Evolutionary conservation across 768 basidiomycete genomes (phyloP).

Genomic region (Sarcodon aspratus): DNA sequence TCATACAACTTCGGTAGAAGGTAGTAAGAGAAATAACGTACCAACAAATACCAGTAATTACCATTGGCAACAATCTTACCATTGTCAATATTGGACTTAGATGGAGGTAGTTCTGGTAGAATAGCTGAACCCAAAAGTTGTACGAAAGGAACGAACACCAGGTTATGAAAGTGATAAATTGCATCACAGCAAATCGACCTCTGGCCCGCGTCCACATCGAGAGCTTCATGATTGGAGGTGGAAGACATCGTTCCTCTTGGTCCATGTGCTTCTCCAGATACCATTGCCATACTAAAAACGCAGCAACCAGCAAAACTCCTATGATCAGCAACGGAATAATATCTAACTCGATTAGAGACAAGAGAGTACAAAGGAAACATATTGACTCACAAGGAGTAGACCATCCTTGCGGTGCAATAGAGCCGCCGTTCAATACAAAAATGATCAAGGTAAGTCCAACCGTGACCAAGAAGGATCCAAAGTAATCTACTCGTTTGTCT

Average conservation of each 20-base stretch:
- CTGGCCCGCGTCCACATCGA: slow-evolving; percentile 52
- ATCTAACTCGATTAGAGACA: slow-evolving; percentile 25
- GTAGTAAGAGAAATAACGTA: background rate
- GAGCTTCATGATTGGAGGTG: slow-evolving; percentile 56
- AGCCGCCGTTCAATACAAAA: slow-evolving; percentile 63
- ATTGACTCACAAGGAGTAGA: slow-evolving; percentile 36
- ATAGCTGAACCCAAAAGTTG: slow-evolving; percentile 51
- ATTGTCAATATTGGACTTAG: slow-evolving; percentile 50
- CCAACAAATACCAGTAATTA: slow-evolving; percentile 50
- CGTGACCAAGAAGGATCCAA: slow-evolving; percentile 59
- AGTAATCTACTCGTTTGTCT: slow-evolving; percentile 55
- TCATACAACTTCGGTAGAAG: background rate
- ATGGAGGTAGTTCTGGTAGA: slow-evolving; percentile 54
- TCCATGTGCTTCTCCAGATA: slow-evolving; percentile 33
- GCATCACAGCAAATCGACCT: slow-evolving; percentile 51
- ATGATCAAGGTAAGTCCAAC: slow-evolving; percentile 56
- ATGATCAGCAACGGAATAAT: slow-evolving; percentile 61
- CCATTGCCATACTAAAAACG: slow-evolving; percentile 59
- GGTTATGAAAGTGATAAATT: slow-evolving; percentile 52
- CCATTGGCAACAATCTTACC: slow-evolving; percentile 62
- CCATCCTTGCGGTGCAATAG: slow-evolving; percentile 53
- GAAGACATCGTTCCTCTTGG: slow-evolving; percentile 14
- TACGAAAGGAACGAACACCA: slow-evolving; percentile 49
- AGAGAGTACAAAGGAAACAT: slow-evolving; percentile 12
- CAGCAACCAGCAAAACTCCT: slow-evolving; percentile 41